These are phyloP conservation scores for Backusella liffmaniae DNA, from an alignment of 192 early-diverging fungal species.

Conservation along the genomic window DNA sequence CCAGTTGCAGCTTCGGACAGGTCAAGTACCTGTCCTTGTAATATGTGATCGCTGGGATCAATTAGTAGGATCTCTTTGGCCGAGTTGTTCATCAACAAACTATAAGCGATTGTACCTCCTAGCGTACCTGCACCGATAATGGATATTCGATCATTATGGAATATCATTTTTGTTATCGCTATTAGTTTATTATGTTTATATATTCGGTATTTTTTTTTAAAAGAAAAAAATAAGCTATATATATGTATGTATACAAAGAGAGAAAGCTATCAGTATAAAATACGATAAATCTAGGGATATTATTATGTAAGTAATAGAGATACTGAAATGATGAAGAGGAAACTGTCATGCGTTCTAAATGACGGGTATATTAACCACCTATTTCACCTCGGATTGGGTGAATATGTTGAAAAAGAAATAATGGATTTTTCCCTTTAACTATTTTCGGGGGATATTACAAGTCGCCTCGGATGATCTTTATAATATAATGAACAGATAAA, in stretches of 20 bases:
- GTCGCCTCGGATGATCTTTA: background rate
- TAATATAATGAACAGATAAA: background rate
- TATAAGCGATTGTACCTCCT: slow-evolving; percentile 68
- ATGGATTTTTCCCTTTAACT: background rate
- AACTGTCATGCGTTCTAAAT: background rate
- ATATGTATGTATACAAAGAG: background rate
- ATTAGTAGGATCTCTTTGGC: slow-evolving; percentile 65
- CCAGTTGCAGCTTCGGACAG: slow-evolving; percentile 75
- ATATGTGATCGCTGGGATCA: slow-evolving; percentile 59
- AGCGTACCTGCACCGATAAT: slow-evolving; percentile 77
- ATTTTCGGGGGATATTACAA: background rate
- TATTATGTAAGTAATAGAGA: background rate
- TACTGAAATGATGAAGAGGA: background rate
- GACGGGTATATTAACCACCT: background rate
- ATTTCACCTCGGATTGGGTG: slow-evolving; percentile 3
- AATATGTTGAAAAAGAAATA: background rate
- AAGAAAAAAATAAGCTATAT: background rate
- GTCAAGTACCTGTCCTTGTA: slow-evolving; percentile 75
- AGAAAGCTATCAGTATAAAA: background rate
- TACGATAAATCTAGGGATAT: background rate
- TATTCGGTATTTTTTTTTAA: background rate
- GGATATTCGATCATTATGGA: slow-evolving; percentile 38
- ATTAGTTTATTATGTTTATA: background rate
- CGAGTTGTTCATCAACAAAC: slow-evolving; percentile 62
- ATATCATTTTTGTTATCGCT: background rate